Conservation (phyloP, 257 asterid species). For the Ligustrum vulgare region DNA sequence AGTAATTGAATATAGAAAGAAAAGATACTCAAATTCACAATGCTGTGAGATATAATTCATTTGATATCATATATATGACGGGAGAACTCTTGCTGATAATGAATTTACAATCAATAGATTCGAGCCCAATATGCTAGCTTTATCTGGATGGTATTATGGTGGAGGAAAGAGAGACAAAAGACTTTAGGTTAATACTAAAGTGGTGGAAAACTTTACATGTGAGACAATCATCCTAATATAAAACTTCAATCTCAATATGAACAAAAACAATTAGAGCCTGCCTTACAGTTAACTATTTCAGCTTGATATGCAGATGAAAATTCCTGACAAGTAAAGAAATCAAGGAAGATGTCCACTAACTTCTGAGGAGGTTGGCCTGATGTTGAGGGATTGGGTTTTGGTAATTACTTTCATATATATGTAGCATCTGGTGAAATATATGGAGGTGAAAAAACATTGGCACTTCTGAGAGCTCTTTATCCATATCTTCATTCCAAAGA, state of each 20-base stretch:
- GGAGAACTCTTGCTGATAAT: constrained; percentile 10
- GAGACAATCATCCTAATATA: constrained; percentile 23
- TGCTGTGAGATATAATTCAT: too few species aligned
- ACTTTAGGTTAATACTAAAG: constrained; percentile 53
- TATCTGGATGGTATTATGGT: constrained; percentile 78
- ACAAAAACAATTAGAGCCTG: background rate
- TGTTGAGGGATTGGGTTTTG: constrained; percentile 74
- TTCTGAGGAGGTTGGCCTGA: constrained; percentile 77
- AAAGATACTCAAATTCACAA: too few species aligned
- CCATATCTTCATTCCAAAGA: constrained; percentile 72
- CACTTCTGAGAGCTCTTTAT: constrained; percentile 64
- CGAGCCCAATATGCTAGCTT: constrained; percentile 85
- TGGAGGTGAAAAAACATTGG: constrained; percentile 66
- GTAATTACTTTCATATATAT: constrained; percentile 63
- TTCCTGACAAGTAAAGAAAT: constrained; percentile 67
- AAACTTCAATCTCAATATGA: background rate
- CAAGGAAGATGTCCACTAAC: constrained; percentile 71
- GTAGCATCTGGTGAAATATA: constrained; percentile 81
- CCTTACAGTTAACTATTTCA: background rate
- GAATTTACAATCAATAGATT: constrained; percentile 39
- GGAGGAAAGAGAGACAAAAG: constrained; percentile 60
- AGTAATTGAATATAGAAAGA: too few species aligned
- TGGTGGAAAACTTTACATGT: constrained; percentile 73
- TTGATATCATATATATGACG: too few species aligned
- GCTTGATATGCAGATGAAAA: constrained; percentile 38